phyloP scores from a whole-genome alignment of 1,284 basidiomycete species.

The Pterula multifida region DNA sequence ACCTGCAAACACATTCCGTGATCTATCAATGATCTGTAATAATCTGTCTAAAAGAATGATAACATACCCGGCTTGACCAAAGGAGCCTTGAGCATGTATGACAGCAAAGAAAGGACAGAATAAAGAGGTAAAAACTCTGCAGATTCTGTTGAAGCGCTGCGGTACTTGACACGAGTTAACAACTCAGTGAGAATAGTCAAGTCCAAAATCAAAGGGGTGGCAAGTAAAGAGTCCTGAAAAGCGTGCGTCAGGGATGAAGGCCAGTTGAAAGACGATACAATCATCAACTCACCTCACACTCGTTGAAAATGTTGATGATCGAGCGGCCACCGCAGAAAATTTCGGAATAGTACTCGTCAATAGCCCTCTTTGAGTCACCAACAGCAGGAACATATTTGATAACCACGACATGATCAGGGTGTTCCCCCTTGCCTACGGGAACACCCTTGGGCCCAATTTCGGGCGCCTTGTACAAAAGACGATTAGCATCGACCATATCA shows the following conservation, averaged over 20 bases:
- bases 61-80: constrained; percentile 86
- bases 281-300: constrained; percentile 62
- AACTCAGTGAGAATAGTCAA: constrained; percentile 90
- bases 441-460: constrained; percentile 46
- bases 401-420: constrained; percentile 95
- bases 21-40: constrained; percentile 6
- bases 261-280: constrained; percentile 2
- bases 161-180: constrained; percentile 87
- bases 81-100: constrained; percentile 96
- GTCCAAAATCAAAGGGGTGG: constrained; percentile 93
- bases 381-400: constrained; percentile 93
- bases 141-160: constrained; percentile 29
- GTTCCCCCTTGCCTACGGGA: constrained; percentile 73
- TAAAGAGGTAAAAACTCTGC: constrained; percentile 73
- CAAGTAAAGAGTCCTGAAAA: constrained; percentile 80
- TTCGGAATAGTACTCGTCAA: constrained; percentile 98
- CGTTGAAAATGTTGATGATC: constrained; percentile 91
- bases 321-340: constrained; percentile 75
- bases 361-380: constrained; percentile 93
- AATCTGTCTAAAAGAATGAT: too few relatives aligned
- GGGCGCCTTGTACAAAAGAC: constrained; percentile 79
- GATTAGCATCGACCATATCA: constrained; percentile 92
- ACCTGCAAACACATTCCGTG: constrained; percentile 22
- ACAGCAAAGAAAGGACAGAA: constrained; percentile 79
- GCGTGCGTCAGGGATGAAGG: constrained; percentile 7